Evolutionary conservation across 2,329 filamentous ascomycete genomes (phyloP).

Genomic region (Reticulascus tulasneorum): DNA sequence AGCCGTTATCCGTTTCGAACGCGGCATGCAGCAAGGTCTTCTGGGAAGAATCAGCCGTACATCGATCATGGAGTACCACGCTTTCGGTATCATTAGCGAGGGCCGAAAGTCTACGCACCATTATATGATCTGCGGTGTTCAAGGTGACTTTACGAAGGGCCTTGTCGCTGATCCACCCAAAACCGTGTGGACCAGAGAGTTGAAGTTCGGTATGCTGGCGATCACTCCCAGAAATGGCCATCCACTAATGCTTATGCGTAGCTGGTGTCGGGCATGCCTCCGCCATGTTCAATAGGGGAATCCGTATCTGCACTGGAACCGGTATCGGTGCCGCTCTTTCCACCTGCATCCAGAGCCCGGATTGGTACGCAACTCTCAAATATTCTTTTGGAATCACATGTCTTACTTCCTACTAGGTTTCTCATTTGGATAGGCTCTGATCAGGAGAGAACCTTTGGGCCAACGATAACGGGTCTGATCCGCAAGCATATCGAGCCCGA

Average conservation of each 20-base stretch:
- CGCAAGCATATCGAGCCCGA: constrained; percentile 34
- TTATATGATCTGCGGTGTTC: constrained; percentile 39
- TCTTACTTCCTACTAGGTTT: constrained; percentile 24
- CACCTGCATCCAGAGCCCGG: constrained; percentile 34
- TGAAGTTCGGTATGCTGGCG: constrained; percentile 39
- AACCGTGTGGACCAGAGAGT: constrained; percentile 34
- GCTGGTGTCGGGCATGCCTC: constrained; percentile 38
- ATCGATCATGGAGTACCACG: constrained; percentile 39
- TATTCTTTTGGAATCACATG: neutral
- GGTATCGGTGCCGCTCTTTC: constrained; percentile 36
- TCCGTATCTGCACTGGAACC: constrained; percentile 36
- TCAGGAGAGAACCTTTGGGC: constrained; percentile 36
- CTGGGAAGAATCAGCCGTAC: constrained; percentile 36
- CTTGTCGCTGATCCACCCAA: constrained; percentile 35
- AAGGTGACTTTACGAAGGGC: constrained; percentile 35
- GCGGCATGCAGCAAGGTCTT: constrained; percentile 38
- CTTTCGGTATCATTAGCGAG: constrained; percentile 38
- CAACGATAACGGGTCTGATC: constrained; percentile 33
- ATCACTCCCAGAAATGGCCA: constrained; percentile 5
- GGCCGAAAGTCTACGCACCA: constrained; percentile 29
- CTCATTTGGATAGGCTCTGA: constrained; percentile 39
- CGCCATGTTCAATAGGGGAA: constrained; percentile 37
- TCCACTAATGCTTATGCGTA: constrained; percentile 19
- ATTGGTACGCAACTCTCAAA: constrained; percentile 23
- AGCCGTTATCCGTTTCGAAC: constrained; percentile 32